These are phyloP conservation scores for Malania oleifera DNA, from an alignment of 164 flowering plant genomes.

Conservation along the genomic window DNA sequence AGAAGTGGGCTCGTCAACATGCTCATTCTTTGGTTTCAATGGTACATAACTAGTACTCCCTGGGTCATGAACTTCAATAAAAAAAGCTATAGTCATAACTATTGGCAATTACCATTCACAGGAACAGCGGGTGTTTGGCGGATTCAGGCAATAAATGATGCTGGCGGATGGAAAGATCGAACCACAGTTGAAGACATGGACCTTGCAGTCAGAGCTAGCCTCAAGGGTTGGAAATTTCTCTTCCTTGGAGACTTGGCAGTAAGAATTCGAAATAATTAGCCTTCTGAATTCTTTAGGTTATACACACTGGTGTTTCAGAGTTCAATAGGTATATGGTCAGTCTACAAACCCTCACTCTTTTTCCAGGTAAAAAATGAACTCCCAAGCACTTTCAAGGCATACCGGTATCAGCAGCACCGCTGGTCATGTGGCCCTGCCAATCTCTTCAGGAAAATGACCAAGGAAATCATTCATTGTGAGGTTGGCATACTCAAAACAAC, in stretches of 20 bases:
- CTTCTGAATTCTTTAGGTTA: neutral
- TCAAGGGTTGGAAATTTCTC: slow-evolving; percentile 70
- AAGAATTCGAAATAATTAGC: slow-evolving; percentile 24
- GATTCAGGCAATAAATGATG: slow-evolving; percentile 51
- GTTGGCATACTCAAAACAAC: slow-evolving; percentile 12
- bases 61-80: too few relatives aligned
- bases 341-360: too few relatives aligned
- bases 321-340: too few relatives aligned
- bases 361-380: slow-evolving; percentile 66
- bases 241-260: slow-evolving; percentile 50
- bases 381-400: slow-evolving; percentile 76
- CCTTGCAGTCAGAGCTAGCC: slow-evolving; percentile 71
- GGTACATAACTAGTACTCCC: slow-evolving; percentile 33
- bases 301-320: too few relatives aligned
- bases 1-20: slow-evolving; percentile 71
- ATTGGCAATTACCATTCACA: slow-evolving; percentile 15
- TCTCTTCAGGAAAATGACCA: slow-evolving; percentile 61
- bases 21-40: slow-evolving; percentile 67
- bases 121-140: slow-evolving; percentile 84
- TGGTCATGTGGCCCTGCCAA: slow-evolving; percentile 93
- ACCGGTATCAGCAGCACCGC: slow-evolving; percentile 70
- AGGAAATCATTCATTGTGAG: slow-evolving; percentile 48
- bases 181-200: slow-evolving; percentile 85
- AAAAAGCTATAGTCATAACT: too few relatives aligned
- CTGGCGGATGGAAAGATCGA: slow-evolving; percentile 81